Evolutionary conservation across 495 filamentous ascomycete genomes (phyloP).

Genomic region (Xylaria palmicola): DNA sequence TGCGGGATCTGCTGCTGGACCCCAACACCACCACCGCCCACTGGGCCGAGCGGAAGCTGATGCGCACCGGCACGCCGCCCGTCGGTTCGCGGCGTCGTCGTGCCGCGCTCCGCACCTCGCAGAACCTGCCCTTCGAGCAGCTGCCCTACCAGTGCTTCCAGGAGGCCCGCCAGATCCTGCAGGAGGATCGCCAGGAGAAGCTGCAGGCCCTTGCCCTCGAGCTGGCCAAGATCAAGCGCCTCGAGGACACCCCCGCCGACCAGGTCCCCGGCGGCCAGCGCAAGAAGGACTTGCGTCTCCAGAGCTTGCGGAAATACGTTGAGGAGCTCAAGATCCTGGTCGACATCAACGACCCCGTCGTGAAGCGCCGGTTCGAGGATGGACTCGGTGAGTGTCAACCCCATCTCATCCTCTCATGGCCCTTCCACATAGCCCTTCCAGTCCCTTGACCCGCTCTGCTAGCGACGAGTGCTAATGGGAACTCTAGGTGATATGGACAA

Average conservation of each 20-base stretch:
- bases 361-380: slow-evolving; percentile 95
- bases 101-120: slow-evolving; percentile 65
- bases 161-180: slow-evolving; percentile 82
- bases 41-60: slow-evolving; percentile 59
- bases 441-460: too few species aligned
- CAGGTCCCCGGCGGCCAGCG: slow-evolving; percentile 57
- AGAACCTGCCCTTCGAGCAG: slow-evolving; percentile 84
- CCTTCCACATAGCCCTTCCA: not conserved
- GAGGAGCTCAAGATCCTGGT: slow-evolving; percentile 84
- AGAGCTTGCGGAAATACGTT: slow-evolving; percentile 69
- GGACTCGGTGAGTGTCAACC: slow-evolving; percentile 64
- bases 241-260: slow-evolving; percentile 59
- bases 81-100: slow-evolving; percentile 82
- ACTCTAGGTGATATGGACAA: slow-evolving; percentile 85
- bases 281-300: slow-evolving; percentile 62
- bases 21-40: slow-evolving; percentile 35
- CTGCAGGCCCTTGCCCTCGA: slow-evolving; percentile 60
- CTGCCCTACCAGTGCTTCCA: slow-evolving; percentile 97
- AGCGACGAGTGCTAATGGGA: slow-evolving; percentile 19
- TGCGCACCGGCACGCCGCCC: slow-evolving; percentile 57
- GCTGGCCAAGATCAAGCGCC: slow-evolving; percentile 55
- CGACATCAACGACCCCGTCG: slow-evolving; percentile 92
- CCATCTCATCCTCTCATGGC: not conserved
- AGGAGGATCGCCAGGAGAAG: slow-evolving; percentile 80
- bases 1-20: slow-evolving; percentile 29